Conservation (phyloP, 2,329 filamentous ascomycete species). For the Fusarium stilboides region DNA sequence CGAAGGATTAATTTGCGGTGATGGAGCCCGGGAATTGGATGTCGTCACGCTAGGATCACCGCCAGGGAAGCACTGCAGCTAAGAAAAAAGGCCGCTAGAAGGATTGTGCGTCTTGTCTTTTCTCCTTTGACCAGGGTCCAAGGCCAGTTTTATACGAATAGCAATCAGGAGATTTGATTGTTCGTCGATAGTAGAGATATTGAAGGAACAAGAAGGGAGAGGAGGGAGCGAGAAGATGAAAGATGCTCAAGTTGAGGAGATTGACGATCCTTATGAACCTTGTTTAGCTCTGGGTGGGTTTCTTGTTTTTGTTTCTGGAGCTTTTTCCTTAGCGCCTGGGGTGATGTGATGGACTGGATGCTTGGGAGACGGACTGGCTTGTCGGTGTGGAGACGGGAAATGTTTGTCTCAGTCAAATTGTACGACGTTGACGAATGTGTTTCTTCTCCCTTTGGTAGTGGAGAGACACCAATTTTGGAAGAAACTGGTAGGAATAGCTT, state of each 20-base stretch:
- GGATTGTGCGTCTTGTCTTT: conserved; percentile 25
- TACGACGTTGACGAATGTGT: conserved; percentile 14
- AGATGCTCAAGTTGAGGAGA: conserved; percentile 16
- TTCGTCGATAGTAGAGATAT: neutral
- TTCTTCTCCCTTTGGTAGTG: conserved; percentile 21
- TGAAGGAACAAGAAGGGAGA: conserved; percentile 3
- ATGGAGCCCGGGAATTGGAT: conserved; percentile 22
- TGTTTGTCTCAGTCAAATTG: conserved; percentile 30
- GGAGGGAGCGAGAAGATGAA: conserved; percentile 11
- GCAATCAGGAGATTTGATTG: neutral
- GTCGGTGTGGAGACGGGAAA: conserved; percentile 31
- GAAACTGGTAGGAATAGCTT: conserved; percentile 3
- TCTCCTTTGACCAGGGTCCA: conserved; percentile 13
- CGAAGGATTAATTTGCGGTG: conserved; percentile 25
- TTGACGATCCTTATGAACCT: conserved; percentile 36
- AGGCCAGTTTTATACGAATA: neutral
- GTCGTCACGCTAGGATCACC: conserved; percentile 44
- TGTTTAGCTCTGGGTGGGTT: conserved; percentile 29
- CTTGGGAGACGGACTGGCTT: conserved; percentile 33
- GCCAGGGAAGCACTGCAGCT: conserved; percentile 31
- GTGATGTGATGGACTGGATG: conserved; percentile 35
- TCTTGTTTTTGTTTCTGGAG: conserved; percentile 43
- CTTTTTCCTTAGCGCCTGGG: conserved; percentile 35
- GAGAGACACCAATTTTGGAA: conserved; percentile 16
- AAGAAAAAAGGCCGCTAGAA: conserved; percentile 28